phyloP scores from a whole-genome alignment of 2,329 filamentous ascomycete genomes.

The Beauveria australis region DNA sequence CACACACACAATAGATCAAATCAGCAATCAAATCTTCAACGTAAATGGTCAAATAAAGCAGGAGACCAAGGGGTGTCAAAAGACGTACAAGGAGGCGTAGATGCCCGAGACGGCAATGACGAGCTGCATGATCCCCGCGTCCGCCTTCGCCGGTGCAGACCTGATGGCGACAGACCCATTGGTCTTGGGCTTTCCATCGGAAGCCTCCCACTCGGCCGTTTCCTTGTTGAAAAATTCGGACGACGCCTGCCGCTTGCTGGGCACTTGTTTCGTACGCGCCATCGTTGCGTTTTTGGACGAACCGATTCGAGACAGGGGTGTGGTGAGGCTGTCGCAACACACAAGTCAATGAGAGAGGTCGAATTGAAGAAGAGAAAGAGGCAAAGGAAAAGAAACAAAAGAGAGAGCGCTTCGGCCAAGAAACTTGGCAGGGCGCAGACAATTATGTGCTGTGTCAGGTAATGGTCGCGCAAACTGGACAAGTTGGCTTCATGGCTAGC shows the following conservation, averaged over 20 bases:
- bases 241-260: constrained; percentile 57
- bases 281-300: constrained; percentile 32
- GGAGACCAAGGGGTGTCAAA: neutral
- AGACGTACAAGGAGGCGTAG: constrained; percentile 83
- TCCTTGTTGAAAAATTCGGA: constrained; percentile 54
- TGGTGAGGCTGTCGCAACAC: neutral
- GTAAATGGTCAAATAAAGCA: neutral
- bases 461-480: constrained; percentile 3
- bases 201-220: constrained; percentile 28
- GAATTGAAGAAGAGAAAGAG: neutral
- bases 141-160: constrained; percentile 27
- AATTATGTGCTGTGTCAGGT: neutral
- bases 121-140: constrained; percentile 64
- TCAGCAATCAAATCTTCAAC: neutral
- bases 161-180: constrained; percentile 20
- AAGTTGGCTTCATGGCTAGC: constrained; percentile 8
- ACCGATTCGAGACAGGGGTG: no score
- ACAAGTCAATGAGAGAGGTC: neutral
- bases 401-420: neutral
- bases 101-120: constrained; percentile 87
- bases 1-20: neutral
- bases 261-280: constrained; percentile 65
- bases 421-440: neutral
- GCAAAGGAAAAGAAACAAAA: neutral
- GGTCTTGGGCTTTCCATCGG: constrained; percentile 21